Percentiles rank a stretch among this genome's conserved stretches.
phyloP scores from a whole-genome alignment of 495 filamentous ascomycete species.

The Lepidopterella palustris region DNA sequence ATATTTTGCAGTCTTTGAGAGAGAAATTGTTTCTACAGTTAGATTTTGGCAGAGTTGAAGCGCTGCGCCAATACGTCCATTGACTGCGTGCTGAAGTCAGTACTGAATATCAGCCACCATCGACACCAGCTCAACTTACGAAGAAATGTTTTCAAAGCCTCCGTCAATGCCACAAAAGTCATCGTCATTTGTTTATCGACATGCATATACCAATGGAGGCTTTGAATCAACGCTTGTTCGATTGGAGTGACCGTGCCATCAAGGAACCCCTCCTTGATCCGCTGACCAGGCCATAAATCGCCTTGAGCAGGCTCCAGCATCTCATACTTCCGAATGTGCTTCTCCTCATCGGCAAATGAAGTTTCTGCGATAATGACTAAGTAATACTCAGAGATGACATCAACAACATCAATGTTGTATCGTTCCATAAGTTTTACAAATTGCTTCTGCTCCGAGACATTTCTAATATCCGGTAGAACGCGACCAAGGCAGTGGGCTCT shows the following conservation, averaged over 20 bases:
- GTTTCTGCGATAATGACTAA: not conserved
- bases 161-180: slow-evolving; percentile 59
- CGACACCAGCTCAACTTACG: too few relatives aligned
- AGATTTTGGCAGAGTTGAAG: slow-evolving; percentile 50
- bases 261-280: slow-evolving; percentile 23
- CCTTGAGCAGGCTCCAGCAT: slow-evolving; percentile 14
- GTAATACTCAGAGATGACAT: slow-evolving; percentile 43
- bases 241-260: slow-evolving; percentile 28
- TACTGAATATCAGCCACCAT: too few relatives aligned
- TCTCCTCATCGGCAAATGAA: slow-evolving; percentile 1
- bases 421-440: slow-evolving; percentile 49
- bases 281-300: slow-evolving; percentile 30
- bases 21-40: slow-evolving; percentile 37
- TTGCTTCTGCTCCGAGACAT: slow-evolving; percentile 42
- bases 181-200: slow-evolving; percentile 63
- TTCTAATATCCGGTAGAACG: slow-evolving; percentile 50
- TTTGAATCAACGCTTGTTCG: slow-evolving; percentile 68
- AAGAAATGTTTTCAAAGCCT: slow-evolving; percentile 66
- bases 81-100: too few relatives aligned
- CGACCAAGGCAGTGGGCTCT: slow-evolving; percentile 48
- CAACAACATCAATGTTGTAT: slow-evolving; percentile 47
- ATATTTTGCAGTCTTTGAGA: slow-evolving; percentile 24
- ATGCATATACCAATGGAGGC: slow-evolving; percentile 77
- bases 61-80: slow-evolving; percentile 53
- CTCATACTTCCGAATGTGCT: slow-evolving; percentile 5